Conservation (phyloP, 495 filamentous ascomycete species). For the Gamarada debralockiae region DNA sequence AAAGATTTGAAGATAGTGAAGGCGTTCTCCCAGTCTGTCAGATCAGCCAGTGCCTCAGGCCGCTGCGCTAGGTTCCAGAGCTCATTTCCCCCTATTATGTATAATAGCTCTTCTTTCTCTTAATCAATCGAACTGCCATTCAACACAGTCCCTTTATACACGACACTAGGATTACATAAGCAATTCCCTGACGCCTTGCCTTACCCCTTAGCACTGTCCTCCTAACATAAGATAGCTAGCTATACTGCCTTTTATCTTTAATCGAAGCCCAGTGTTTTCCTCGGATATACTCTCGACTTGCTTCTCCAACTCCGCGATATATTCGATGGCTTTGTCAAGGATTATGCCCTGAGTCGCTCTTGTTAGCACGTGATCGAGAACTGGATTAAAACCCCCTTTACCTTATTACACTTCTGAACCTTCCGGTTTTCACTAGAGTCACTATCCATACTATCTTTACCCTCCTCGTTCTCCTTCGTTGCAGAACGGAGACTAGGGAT, state of each 20-base stretch:
- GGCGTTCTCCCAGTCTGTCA: no score
- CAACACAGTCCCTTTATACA: no score
- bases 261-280: background rate
- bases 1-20: no score
- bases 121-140: no score
- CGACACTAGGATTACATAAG: no score
- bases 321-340: conserved; percentile 13
- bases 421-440: background rate
- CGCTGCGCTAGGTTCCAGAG: no score
- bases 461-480: conserved; percentile 1
- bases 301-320: conserved; percentile 12
- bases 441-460: conserved; percentile 8
- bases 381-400: background rate
- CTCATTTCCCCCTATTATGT: no score
- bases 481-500: conserved; percentile 26
- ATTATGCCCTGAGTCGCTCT: conserved; percentile 2
- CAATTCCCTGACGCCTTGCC: no score
- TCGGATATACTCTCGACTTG: background rate
- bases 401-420: conserved; percentile 13
- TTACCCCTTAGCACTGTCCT: no score
- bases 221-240: no score
- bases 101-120: no score
- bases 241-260: background rate
- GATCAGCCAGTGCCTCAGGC: no score
- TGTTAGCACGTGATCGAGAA: background rate